Conservation (phyloP, 1,284 basidiomycete genomes). For the Singerocomus inundabilis region DNA sequence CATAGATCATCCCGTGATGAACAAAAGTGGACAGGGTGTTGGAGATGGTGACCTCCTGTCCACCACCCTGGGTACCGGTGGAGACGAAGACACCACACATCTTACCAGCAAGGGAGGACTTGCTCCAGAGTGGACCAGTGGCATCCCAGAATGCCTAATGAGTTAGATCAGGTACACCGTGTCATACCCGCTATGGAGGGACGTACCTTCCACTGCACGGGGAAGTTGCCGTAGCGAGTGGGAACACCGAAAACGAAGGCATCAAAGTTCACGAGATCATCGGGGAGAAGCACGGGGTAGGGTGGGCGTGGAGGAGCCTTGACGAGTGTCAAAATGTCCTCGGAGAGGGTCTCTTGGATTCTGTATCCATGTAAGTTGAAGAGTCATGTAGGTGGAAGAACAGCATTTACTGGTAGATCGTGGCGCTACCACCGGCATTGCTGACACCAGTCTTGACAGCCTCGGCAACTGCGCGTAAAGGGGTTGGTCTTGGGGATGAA, state of each 20-base stretch:
- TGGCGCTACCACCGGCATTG: constrained; percentile 66
- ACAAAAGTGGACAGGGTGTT: constrained; percentile 69
- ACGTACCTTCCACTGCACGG: constrained; percentile 66
- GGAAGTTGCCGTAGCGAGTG: constrained; percentile 74
- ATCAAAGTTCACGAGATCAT: constrained; percentile 65
- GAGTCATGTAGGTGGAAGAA: not conserved
- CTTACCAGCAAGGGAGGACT: constrained; percentile 76
- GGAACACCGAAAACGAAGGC: constrained; percentile 76
- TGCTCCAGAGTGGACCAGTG: constrained; percentile 77
- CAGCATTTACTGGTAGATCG: constrained; percentile 67
- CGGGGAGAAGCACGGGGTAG: constrained; percentile 71
- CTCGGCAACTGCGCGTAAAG: constrained; percentile 66
- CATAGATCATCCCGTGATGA: constrained; percentile 86
- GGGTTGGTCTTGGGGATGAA: not conserved
- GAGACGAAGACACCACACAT: constrained; percentile 74
- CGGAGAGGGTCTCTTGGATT: constrained; percentile 81
- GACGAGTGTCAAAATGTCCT: constrained; percentile 78
- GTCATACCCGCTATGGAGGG: not conserved
- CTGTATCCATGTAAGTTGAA: constrained; percentile 34
- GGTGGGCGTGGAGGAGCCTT: constrained; percentile 70
- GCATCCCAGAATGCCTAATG: constrained; percentile 75
- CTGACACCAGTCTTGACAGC: constrained; percentile 72
- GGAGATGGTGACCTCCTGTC: constrained; percentile 71
- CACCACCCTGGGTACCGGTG: constrained; percentile 65
- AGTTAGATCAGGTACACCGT: not conserved